phyloP scores from a whole-genome alignment of 805 yeast genomes.

The Wickerhamomyces bovis region DNA sequence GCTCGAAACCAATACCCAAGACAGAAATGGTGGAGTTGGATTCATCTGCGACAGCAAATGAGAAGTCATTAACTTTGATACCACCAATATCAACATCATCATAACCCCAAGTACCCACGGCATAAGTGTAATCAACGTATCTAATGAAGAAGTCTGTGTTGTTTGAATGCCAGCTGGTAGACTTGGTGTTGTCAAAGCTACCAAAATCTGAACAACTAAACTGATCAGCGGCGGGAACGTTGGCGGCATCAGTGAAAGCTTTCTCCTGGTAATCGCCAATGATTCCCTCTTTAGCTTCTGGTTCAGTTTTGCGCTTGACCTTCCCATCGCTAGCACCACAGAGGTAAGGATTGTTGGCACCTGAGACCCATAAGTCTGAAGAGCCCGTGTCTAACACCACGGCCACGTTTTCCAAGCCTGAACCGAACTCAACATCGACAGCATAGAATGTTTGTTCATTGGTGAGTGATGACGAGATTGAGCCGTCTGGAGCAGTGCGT shows the following conservation, averaged over 20 bases:
- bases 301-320: not conserved
- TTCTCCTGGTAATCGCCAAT: not conserved
- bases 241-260: not conserved
- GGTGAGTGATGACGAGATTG: not conserved
- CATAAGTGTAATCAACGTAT: conserved; percentile 45
- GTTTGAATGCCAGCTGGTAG: conserved; percentile 23
- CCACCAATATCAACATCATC: conserved; percentile 52
- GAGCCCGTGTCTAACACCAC: conserved; percentile 31
- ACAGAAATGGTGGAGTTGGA: conserved; percentile 58
- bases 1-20: conserved; percentile 59
- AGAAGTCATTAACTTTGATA: conserved; percentile 38
- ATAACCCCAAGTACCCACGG: conserved; percentile 52
- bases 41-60: conserved; percentile 61
- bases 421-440: conserved; percentile 8
- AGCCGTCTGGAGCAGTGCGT: not conserved
- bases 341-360: conserved; percentile 24
- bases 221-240: conserved; percentile 14
- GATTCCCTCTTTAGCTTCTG: not conserved
- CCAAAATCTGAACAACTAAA: conserved; percentile 28
- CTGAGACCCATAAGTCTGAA: conserved; percentile 29
- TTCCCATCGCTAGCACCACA: conserved; percentile 12
- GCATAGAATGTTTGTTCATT: conserved; percentile 10
- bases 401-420: conserved; percentile 15
- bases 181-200: conserved; percentile 19
- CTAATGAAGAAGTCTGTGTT: conserved; percentile 29